These are phyloP conservation scores for Cryoendolithus antarcticus DNA, from an alignment of 2,329 filamentous ascomycete genomes.

Conservation along the genomic window DNA sequence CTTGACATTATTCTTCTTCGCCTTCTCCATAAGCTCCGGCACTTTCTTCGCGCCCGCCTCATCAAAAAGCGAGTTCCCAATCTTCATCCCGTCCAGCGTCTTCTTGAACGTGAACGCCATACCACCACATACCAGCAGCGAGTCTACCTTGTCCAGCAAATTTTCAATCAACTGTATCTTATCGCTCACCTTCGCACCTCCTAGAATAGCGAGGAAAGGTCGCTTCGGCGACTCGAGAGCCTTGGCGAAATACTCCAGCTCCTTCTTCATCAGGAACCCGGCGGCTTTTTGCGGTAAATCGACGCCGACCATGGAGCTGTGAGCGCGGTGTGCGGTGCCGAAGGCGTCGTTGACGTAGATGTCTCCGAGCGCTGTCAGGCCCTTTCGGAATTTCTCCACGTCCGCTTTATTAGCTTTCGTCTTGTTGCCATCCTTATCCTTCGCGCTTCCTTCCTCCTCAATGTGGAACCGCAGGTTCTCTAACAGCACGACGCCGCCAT, in stretches of 20 bases:
- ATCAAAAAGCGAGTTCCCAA: slow-evolving; percentile 85
- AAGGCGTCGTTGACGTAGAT: slow-evolving; percentile 98
- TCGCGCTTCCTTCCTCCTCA: slow-evolving; percentile 93
- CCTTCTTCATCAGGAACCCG: slow-evolving; percentile 99
- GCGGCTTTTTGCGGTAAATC: slow-evolving; percentile 93
- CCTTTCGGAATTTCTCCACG: slow-evolving; percentile 89
- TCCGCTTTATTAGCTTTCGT: slow-evolving; percentile 90
- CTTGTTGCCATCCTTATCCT: slow-evolving; percentile 92
- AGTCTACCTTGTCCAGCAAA: slow-evolving; percentile 94
- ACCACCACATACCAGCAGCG: slow-evolving; percentile 86
- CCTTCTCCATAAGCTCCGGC: slow-evolving; percentile 77
- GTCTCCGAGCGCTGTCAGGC: slow-evolving; percentile 85
- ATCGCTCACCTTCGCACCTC: slow-evolving; percentile 96
- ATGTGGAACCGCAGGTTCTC: slow-evolving; percentile 98
- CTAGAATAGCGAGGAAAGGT: slow-evolving; percentile 96
- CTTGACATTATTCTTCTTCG: slow-evolving; percentile 91
- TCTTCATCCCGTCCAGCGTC: slow-evolving; percentile 77
- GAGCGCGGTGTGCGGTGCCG: slow-evolving; percentile 92
- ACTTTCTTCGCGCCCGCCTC: slow-evolving; percentile 91
- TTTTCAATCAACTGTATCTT: slow-evolving; percentile 99
- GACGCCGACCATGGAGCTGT: slow-evolving; percentile 98
- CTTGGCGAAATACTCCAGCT: slow-evolving; percentile 98
- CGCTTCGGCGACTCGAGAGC: slow-evolving; percentile 86
- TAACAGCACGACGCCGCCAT: slow-evolving; percentile 75
- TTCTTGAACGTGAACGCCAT: slow-evolving; percentile 99